Percentiles rank a stretch among this genome's conserved stretches.
Evolutionary conservation across 2,329 filamentous ascomycete species (phyloP).

Genomic region (Onygenales sp.): DNA sequence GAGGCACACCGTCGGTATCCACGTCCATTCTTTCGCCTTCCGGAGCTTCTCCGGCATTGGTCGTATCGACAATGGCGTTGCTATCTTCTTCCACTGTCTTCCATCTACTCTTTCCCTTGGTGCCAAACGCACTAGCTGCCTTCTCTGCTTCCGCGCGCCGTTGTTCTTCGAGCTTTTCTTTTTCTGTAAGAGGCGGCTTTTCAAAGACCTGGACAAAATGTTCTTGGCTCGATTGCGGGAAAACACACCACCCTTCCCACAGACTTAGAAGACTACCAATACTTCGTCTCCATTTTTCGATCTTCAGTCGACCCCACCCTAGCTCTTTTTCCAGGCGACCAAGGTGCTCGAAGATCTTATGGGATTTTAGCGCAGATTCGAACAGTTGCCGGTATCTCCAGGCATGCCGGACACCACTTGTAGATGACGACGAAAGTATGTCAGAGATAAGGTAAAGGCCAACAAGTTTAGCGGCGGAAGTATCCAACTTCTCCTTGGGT

Average conservation of each 20-base stretch:
- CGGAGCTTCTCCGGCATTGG: conserved; percentile 2
- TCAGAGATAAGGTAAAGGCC: conserved; percentile 74
- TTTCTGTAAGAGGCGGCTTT: conserved; percentile 51
- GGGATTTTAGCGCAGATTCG: conserved; percentile 58
- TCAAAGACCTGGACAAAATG: conserved; percentile 62
- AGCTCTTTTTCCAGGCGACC: conserved; percentile 63
- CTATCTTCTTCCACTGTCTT: conserved; percentile 38
- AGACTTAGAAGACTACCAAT: conserved; percentile 58
- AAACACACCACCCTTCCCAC: conserved; percentile 59
- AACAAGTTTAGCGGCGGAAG: conserved; percentile 64
- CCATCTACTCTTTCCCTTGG: conserved; percentile 36
- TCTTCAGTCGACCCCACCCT: conserved; percentile 70
- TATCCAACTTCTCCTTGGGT: conserved; percentile 47
- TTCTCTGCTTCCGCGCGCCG: conserved; percentile 34
- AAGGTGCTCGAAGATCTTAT: conserved; percentile 64
- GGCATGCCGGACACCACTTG: conserved; percentile 67
- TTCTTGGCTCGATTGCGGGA: conserved; percentile 64
- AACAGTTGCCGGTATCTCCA: conserved; percentile 82
- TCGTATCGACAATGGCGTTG: conserved; percentile 11
- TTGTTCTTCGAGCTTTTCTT: conserved; percentile 35
- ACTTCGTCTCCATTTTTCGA: conserved; percentile 77
- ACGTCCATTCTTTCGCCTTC: conserved; percentile 22
- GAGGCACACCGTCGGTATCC: conserved; percentile 20
- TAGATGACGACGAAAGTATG: conserved; percentile 67
- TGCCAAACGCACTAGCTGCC: conserved; percentile 22